These are phyloP conservation scores for Cutaneotrichosporon cyanovorans DNA, from an alignment of 1,284 basidiomycete species.

Conservation along the genomic window DNA sequence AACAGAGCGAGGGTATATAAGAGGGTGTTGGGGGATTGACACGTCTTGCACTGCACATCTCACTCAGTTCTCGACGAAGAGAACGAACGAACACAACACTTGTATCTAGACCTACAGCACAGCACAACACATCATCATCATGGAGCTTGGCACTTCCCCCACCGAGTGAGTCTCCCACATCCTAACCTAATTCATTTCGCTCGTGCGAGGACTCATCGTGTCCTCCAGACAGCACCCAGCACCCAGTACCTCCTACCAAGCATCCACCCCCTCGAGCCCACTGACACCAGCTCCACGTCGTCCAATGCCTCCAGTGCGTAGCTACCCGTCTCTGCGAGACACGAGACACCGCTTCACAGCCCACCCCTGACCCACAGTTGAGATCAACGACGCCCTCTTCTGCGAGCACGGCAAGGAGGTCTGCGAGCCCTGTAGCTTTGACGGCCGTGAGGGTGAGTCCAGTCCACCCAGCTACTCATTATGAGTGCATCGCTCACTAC, in stretches of 20 bases:
- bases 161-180: constrained; percentile 33
- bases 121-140: constrained; percentile 13
- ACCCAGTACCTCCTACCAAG: background rate
- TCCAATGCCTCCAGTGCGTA: constrained; percentile 18
- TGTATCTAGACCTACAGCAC: background rate
- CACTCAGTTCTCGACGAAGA: too few relatives aligned
- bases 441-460: constrained; percentile 22
- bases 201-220: too few relatives aligned
- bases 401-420: constrained; percentile 47
- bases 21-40: too few relatives aligned
- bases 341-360: background rate
- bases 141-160: constrained; percentile 35
- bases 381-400: constrained; percentile 47
- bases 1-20: too few relatives aligned
- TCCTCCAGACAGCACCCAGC: background rate
- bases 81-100: too few relatives aligned
- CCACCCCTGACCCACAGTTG: constrained; percentile 28
- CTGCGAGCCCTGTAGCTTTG: constrained; percentile 29
- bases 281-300: constrained; percentile 20
- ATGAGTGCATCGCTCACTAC: too few relatives aligned
- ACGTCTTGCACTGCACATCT: too few relatives aligned
- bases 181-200: too few relatives aligned
- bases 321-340: too few relatives aligned
- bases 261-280: background rate
- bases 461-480: too few relatives aligned